A percentile compares a stretch with the other conserved stretches of the same genome.
Evolutionary conservation across 2,329 filamentous ascomycete species (phyloP).

Genomic region (Sclerotinia glacialis): DNA sequence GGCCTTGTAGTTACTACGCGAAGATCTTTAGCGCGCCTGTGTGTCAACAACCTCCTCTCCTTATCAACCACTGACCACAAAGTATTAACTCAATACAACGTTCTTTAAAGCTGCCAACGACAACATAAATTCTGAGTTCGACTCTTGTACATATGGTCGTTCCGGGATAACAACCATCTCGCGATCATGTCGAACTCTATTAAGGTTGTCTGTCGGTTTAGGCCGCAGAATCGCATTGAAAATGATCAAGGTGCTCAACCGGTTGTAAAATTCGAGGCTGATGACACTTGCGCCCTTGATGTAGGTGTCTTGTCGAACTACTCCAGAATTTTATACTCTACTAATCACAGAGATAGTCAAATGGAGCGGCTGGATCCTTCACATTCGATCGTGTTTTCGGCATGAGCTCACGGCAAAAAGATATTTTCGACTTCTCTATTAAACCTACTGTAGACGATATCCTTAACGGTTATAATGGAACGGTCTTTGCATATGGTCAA

Average conservation of each 20-base stretch:
- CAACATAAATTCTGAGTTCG: constrained; percentile 19
- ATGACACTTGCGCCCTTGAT: constrained; percentile 83
- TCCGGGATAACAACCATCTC: constrained; percentile 32
- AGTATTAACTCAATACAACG: constrained; percentile 24
- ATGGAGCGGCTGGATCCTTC: constrained; percentile 79
- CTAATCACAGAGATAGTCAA: constrained; percentile 58
- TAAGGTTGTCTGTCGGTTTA: constrained; percentile 95
- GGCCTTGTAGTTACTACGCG: constrained; percentile 26
- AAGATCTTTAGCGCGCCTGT: constrained; percentile 30
- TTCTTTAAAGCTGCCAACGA: constrained; percentile 12
- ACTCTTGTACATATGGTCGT: constrained; percentile 36
- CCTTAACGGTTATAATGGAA: constrained; percentile 98
- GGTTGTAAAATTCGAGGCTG: constrained; percentile 83
- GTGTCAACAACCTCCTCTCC: constrained; percentile 37
- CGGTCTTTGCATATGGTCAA: constrained; percentile 97
- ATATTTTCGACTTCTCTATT: constrained; percentile 98
- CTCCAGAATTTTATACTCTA: not conserved
- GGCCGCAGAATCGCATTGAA: constrained; percentile 95
- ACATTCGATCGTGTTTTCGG: constrained; percentile 98
- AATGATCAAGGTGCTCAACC: constrained; percentile 85
- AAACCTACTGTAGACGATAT: constrained; percentile 95
- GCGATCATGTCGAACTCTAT: constrained; percentile 53
- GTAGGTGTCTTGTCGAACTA: constrained; percentile 52
- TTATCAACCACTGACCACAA: constrained; percentile 29
- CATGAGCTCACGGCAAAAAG: constrained; percentile 83